phyloP scores from a whole-genome alignment of 768 basidiomycete species.

The Termitomyces sp. region DNA sequence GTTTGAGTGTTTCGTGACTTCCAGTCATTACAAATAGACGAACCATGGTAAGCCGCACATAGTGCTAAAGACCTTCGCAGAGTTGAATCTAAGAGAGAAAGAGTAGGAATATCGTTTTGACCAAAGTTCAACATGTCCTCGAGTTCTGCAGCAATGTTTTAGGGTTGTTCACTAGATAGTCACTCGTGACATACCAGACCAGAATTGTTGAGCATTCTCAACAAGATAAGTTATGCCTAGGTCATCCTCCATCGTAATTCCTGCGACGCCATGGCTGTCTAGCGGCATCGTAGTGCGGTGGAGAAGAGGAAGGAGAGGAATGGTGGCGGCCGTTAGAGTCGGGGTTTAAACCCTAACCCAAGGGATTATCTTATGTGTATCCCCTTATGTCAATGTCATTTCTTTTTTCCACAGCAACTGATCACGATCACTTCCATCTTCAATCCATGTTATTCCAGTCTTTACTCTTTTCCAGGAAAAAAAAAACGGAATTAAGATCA shows the following conservation, averaged over 20 bases:
- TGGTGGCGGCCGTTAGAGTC: background rate
- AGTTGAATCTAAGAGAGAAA: constrained; percentile 76
- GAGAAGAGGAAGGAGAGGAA: background rate
- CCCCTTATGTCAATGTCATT: background rate
- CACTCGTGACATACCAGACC: constrained; percentile 64
- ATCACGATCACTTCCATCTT: too few species aligned
- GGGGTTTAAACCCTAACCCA: constrained; percentile 12
- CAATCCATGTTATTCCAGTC: too few species aligned
- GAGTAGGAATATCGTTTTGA: constrained; percentile 56
- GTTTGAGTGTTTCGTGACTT: constrained; percentile 5
- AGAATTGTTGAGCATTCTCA: constrained; percentile 84
- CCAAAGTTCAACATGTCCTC: constrained; percentile 78
- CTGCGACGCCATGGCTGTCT: constrained; percentile 24
- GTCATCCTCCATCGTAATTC: constrained; percentile 57
- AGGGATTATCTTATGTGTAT: background rate
- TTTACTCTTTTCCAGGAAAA: too few species aligned
- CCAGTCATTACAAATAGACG: constrained; percentile 23
- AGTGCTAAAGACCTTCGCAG: constrained; percentile 74
- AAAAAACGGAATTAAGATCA: too few species aligned
- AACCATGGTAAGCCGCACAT: constrained; percentile 86
- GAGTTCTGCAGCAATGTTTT: constrained; percentile 56
- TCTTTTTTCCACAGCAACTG: too few species aligned
- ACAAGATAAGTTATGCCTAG: constrained; percentile 83
- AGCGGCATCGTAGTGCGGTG: constrained; percentile 22
- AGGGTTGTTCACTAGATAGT: constrained; percentile 1